Base-by-base conservation (phyloP, 2,329 filamentous ascomycete species). In the Sporothrix inflata region DNA sequence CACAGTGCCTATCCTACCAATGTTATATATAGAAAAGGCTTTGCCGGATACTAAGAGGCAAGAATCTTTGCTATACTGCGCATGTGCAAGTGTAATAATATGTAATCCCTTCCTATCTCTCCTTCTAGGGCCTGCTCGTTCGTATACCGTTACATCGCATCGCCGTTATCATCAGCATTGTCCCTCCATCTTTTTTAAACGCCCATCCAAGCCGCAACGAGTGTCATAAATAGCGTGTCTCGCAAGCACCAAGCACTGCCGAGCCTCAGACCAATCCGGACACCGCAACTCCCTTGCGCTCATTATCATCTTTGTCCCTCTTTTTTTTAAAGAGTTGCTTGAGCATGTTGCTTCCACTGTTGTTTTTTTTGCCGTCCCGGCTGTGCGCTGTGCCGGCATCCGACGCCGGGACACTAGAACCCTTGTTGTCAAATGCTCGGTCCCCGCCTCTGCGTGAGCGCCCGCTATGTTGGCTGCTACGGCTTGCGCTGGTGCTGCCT, bases 251-350 rank as follows among this genome's bases (percentile, higher is more conserved):
- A 19, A 11, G 8, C 30, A 69, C 27, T 49, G 30, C 2, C 47
- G 19, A 34, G 16, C 5, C 69, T 65, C 71, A 27, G 27, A 34
- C 49, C 69, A 21, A 1, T 70, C 5, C 70, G 8, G 70, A 69
- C 24, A 60, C 21, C 0, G 38, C 7, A 6, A 19, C 16, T 1
- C 51, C 34, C 1, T 42, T n/a, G 12, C 61, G 27, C 45, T 79
- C 78, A 65, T 79, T 79, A 71, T 82, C 81, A 49, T 84, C 83
- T 77, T 80, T 82, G 27, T 84, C 82, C 79, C 86, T 86, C 80
- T 86, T 88, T 80, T 83, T 85, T 82, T 86, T 87, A 77, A 90
- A 89, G 72, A 89, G 75, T 2, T 83, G 80, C 81, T 88, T 89
- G 74, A 90, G 83, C 86, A 89, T 87, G 77, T 84, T 88, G 53